Percentiles rank a stretch among this genome's conserved stretches.
Conservation (phyloP, 2,329 filamentous ascomycete genomes). For the Xylaria sp. region DNA sequence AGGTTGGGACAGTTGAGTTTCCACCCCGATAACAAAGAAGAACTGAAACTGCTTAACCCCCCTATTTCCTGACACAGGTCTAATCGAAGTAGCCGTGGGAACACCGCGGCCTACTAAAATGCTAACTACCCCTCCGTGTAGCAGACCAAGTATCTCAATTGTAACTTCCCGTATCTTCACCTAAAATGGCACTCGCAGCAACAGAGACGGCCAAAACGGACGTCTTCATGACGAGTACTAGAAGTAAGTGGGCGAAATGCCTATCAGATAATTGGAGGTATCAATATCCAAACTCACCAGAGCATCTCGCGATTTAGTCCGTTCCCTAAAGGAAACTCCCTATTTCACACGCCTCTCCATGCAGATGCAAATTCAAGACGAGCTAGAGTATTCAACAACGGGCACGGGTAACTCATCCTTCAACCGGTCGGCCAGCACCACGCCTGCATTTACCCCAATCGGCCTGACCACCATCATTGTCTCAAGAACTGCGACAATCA, state of each 20-base stretch:
- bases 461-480: slow-evolving; percentile 6
- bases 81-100: background rate
- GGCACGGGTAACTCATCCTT: background rate
- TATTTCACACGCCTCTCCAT: background rate
- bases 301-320: background rate
- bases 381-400: slow-evolving; percentile 13
- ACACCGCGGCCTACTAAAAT: background rate
- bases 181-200: background rate
- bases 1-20: background rate
- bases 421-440: background rate
- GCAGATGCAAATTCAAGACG: background rate
- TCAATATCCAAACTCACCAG: background rate
- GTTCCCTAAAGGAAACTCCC: background rate
- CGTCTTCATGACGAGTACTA: background rate
- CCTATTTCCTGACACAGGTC: background rate
- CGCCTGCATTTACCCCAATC: background rate
- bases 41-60: background rate
- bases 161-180: background rate
- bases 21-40: slow-evolving; percentile 7
- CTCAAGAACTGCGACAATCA: slow-evolving; percentile 14
- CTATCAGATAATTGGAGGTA: background rate
- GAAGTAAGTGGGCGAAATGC: slow-evolving; percentile 1
- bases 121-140: background rate
- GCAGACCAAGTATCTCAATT: background rate
- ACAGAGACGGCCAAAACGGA: background rate